Evolutionary conservation across 1,284 basidiomycete genomes (phyloP).

Genomic region (Pseudozyma sp.): DNA sequence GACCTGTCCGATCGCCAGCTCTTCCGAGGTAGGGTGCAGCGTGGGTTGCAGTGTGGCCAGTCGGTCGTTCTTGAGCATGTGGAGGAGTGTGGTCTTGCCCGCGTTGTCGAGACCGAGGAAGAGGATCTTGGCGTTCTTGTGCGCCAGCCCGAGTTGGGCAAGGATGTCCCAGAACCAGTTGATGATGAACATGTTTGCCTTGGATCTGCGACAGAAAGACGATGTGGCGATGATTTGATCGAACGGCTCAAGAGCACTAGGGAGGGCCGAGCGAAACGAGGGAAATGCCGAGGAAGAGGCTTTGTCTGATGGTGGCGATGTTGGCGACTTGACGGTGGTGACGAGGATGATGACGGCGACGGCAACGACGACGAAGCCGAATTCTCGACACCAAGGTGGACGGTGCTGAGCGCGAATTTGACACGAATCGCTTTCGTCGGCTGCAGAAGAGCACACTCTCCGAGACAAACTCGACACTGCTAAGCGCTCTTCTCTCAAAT

Average conservation of each 20-base stretch:
- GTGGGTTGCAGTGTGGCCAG: constrained; percentile 97
- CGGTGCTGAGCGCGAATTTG: constrained; percentile 34
- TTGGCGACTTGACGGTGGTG: not conserved
- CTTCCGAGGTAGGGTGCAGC: constrained; percentile 99
- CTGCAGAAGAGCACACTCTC: too few species aligned
- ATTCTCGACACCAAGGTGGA: constrained; percentile 1
- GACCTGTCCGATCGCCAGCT: constrained; percentile 97
- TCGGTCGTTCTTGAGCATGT: constrained; percentile 99
- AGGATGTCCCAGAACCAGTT: constrained; percentile 69
- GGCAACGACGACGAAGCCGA: constrained; percentile 5
- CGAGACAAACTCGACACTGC: not conserved
- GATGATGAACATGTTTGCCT: constrained; percentile 65
- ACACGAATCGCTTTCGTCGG: constrained; percentile 4
- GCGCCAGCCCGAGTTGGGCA: constrained; percentile 76
- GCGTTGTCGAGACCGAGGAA: constrained; percentile 98
- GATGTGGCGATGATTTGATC: not conserved
- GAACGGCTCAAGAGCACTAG: not conserved
- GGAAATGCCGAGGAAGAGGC: not conserved
- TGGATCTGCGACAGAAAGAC: constrained; percentile 3
- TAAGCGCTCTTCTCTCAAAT: constrained; percentile 6
- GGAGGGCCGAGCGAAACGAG: not conserved
- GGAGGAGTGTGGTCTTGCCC: constrained; percentile 97
- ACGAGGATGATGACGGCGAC: constrained; percentile 7
- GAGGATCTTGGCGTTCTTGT: constrained; percentile 99
- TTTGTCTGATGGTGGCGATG: constrained; percentile 3